A percentile compares a stretch with the other conserved stretches of the same genome.
These are phyloP conservation scores for Lichtheimia ramosa DNA, from an alignment of 371 early-diverging fungal genomes.

Conservation along the genomic window DNA sequence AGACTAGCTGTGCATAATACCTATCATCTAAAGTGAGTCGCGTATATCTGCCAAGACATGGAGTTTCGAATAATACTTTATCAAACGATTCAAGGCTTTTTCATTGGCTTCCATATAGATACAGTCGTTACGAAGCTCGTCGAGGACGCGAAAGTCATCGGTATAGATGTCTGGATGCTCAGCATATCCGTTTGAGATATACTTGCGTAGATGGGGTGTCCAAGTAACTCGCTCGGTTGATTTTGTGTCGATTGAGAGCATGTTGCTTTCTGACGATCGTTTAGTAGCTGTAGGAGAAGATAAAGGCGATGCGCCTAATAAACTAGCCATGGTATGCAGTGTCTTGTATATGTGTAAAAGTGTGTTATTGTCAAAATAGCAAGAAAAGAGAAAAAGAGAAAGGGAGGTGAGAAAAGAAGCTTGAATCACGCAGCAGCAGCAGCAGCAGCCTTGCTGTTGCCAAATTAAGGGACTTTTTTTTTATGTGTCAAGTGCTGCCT, in stretches of 20 bases:
- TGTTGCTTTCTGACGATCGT: conserved; percentile 38
- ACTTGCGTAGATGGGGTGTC: conserved; percentile 63
- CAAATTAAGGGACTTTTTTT: too few relatives aligned
- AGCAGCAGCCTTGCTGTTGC: background rate
- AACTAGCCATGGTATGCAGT: too few relatives aligned
- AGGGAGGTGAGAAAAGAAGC: background rate
- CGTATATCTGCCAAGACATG: conserved; percentile 1
- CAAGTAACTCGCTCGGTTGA: conserved; percentile 54
- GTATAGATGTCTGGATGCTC: conserved; percentile 85
- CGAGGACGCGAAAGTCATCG: conserved; percentile 84
- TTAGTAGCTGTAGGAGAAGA: conserved; percentile 4
- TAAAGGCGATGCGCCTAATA: conserved; percentile 6
- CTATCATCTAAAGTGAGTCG: conserved; percentile 22
- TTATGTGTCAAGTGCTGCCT: too few relatives aligned
- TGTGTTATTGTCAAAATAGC: background rate
- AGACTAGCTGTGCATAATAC: conserved; percentile 85
- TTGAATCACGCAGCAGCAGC: background rate
- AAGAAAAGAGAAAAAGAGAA: background rate
- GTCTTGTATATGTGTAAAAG: too few relatives aligned
- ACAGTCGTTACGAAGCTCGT: conserved; percentile 75
- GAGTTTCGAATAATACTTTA: conserved; percentile 52
- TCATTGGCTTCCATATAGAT: conserved; percentile 68
- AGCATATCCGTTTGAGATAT: conserved; percentile 74
- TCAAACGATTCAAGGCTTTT: conserved; percentile 66
- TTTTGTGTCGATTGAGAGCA: conserved; percentile 54